Evolutionary conservation across 768 basidiomycete genomes (phyloP).

Genomic region (Boletus tylopilopsis): DNA sequence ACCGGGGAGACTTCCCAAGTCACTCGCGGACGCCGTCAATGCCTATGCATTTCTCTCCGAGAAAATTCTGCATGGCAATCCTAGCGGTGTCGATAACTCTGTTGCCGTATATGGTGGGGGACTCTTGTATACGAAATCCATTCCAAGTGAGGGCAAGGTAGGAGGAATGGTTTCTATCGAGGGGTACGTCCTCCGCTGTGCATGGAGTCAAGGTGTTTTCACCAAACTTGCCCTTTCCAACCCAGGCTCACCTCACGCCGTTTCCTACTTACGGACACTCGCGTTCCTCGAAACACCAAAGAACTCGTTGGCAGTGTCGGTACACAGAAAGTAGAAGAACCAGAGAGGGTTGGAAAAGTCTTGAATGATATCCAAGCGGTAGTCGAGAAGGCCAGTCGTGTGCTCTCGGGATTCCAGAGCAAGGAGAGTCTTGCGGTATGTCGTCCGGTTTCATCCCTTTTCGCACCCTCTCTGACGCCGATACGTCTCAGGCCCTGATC

Average conservation of each 20-base stretch:
- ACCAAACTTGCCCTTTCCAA: neutral
- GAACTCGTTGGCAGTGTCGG: slow-evolving; percentile 88
- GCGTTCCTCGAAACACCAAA: slow-evolving; percentile 92
- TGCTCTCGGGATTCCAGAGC: slow-evolving; percentile 54
- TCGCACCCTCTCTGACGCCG: neutral
- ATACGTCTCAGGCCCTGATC: slow-evolving; percentile 61
- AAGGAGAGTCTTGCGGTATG: slow-evolving; percentile 49
- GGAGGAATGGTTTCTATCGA: slow-evolving; percentile 82
- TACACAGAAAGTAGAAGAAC: slow-evolving; percentile 71
- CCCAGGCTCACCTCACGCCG: slow-evolving; percentile 83
- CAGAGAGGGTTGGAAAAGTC: slow-evolving; percentile 76
- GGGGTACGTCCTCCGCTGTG: slow-evolving; percentile 66
- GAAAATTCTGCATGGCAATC: slow-evolving; percentile 95
- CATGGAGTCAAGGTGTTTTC: slow-evolving; percentile 1
- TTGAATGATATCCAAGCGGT: slow-evolving; percentile 81
- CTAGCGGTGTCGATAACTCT: slow-evolving; percentile 96
- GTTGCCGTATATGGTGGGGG: slow-evolving; percentile 92
- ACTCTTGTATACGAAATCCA: slow-evolving; percentile 77
- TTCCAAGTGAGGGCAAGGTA: slow-evolving; percentile 54
- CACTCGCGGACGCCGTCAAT: slow-evolving; percentile 78
- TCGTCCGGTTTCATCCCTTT: slow-evolving; percentile 10
- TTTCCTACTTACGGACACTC: slow-evolving; percentile 91
- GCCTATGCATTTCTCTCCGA: slow-evolving; percentile 92
- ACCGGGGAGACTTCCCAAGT: slow-evolving; percentile 55
- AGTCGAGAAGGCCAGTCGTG: slow-evolving; percentile 74